These are phyloP conservation scores for Saccharomycopsis babjevae DNA, from an alignment of 805 yeast species.

Conservation along the genomic window DNA sequence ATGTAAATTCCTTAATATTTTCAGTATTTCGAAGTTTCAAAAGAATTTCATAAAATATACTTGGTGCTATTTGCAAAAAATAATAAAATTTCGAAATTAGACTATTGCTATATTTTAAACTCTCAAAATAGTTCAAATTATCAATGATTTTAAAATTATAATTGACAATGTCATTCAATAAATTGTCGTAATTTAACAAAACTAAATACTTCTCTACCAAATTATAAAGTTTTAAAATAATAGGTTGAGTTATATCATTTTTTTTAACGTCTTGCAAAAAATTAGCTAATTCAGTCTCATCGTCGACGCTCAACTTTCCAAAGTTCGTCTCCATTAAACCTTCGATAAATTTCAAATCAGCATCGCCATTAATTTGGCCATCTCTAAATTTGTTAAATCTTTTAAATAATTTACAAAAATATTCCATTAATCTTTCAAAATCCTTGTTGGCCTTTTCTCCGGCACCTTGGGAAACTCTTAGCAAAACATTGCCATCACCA, in stretches of 20 bases:
- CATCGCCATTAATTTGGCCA: not conserved
- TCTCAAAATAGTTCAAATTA: slow-evolving; percentile 40
- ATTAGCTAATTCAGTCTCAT: not conserved
- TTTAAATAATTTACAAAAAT: slow-evolving; percentile 3
- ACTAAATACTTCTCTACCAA: slow-evolving; percentile 26
- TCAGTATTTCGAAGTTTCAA: not conserved
- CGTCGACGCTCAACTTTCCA: not conserved
- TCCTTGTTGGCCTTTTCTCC: not conserved
- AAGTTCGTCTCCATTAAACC: not conserved
- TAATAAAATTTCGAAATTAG: slow-evolving; percentile 8
- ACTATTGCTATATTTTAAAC: slow-evolving; percentile 20
- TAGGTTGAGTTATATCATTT: not conserved
- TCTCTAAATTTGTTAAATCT: slow-evolving; percentile 1
- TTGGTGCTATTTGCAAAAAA: slow-evolving; percentile 31
- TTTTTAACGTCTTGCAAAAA: not conserved
- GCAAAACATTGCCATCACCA: not conserved
- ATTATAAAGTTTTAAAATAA: slow-evolving; percentile 21
- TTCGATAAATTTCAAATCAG: not conserved
- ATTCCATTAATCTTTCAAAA: not conserved
- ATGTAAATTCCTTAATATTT: not conserved
- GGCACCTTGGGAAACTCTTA: not conserved
- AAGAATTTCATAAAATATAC: slow-evolving; percentile 14
- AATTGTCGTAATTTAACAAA: slow-evolving; percentile 27
- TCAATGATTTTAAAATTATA: slow-evolving; percentile 34
- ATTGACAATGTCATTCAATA: slow-evolving; percentile 27